Base-by-base conservation (phyloP, 345 rosid species). In the Citrus reticulata region DNA sequence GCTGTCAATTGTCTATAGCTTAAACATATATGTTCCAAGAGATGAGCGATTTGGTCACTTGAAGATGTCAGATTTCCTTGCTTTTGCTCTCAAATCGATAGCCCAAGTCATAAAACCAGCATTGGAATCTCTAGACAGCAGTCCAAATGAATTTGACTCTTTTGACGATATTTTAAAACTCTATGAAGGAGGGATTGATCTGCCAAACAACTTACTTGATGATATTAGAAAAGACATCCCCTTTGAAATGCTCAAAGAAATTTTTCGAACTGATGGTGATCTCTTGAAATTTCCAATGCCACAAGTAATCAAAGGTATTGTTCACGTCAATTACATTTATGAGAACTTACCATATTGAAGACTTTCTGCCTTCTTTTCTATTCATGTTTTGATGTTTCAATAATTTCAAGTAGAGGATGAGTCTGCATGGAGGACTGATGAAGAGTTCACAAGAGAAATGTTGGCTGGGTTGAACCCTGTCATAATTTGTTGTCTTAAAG, bases 371-470 rank as follows among this genome's bases (percentile, higher is more conserved):
- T 69, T n/a, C 34, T 70, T 30, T 14, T 49, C 19, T 63, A 25
- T 68, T 55, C 58, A 13, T 25, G 25, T 27, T 64, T 2, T 42
- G 13, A 24, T 78, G 30, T 69, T 76, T 42, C 42, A 20, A 69
- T 70, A 62, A 51, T 4, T 63, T 74, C 14, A 69, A 57, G 79
- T 86, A 92, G 98, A 83, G 83, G 85, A 89, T 81, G 83, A 64
- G 76, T 78, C 91, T 59, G 96, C 93, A 0, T 91, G 98, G 96
- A 85, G 89, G 61, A 88, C 92, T 0, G 96, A 94, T 81, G 95
- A 85, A 55, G 98, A 94, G 29, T 94, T 94, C 22, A 90, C 87
- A 0, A 88, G 98, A 84, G 92, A 94, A 86, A 93, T 94, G 98
- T 84, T 93, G 29, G 95, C 97, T 64, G 98, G 96, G 1, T 76